Evolutionary conservation across 768 basidiomycete species (phyloP), one percentile per base, ranked within the genome.

Genomic region (Podaxis carcinomalis): DNA sequence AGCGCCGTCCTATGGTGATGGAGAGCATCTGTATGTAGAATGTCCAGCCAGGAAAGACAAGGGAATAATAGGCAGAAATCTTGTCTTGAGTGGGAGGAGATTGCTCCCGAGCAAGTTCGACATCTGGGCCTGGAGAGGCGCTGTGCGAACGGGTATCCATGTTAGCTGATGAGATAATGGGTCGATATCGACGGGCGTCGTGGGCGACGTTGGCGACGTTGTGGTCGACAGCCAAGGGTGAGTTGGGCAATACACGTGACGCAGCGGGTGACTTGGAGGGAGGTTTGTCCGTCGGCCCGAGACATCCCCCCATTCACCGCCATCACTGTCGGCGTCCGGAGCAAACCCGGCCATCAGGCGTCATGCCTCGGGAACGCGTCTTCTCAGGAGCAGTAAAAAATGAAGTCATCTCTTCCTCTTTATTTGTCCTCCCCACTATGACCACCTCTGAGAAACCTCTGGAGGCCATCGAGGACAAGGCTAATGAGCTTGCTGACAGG

Each of bases 1-100:
- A 93, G 65, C 93, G 84, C 46, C 97, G 86, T 44, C 97, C 97
- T 73, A 99, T 95, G 61, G 93, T 93, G 67, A 97, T 90, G 42
- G 85, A 87, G 64, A 97, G 88, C 21, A 93, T 98, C 77, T 97
- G 92, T 59, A 99, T 90, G 79, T 95, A 99, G 77, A 97, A 98
- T 58, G 93, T 93, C 77, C 95, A 95, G 72, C 88, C 85, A 35
- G 92, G 92, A 71, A 97, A 97, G 73, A 93, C 91, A 61, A 96
- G 89, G 71, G 89, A 90, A 77, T 94, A 95, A 71, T 95, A 96
- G 63, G 94, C 94, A 72, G 88, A 88, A 70, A 94, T 93, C 83
- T 87, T 92, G 76, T 89, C 86, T 65, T 87, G 82, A 27, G 73
- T 68, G 37, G 80, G 74, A 51, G 75, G 71, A 13, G 73, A 69